Percentiles rank a stretch among this genome's conserved stretches.
Evolutionary conservation across 257 asterid species (phyloP).

Genomic region (Nicotiana knightiana): DNA sequence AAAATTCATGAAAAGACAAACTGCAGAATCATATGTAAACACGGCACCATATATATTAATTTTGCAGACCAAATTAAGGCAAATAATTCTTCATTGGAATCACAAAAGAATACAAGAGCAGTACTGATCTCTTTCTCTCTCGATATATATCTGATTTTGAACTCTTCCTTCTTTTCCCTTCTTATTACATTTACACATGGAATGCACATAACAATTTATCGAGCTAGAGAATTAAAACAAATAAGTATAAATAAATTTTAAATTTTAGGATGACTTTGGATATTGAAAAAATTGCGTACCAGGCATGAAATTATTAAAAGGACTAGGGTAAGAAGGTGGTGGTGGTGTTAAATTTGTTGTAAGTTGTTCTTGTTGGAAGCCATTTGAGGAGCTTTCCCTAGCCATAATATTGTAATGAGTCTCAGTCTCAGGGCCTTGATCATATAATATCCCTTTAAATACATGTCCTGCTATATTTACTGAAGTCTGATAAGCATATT

Average conservation of each 20-base stretch:
- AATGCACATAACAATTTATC: not conserved
- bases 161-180: not conserved
- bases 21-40: not conserved
- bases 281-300: slow-evolving; percentile 30
- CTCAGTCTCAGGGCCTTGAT: slow-evolving; percentile 39
- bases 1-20: slow-evolving; percentile 16
- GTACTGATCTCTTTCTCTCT: not conserved
- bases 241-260: not conserved
- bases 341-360: slow-evolving; percentile 5
- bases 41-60: not conserved
- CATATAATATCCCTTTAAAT: slow-evolving; percentile 60
- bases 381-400: slow-evolving; percentile 37
- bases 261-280: slow-evolving; percentile 26
- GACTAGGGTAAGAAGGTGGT: slow-evolving; percentile 10
- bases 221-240: not conserved
- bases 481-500: slow-evolving; percentile 61
- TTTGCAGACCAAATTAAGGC: slow-evolving; percentile 20
- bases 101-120: slow-evolving; percentile 15
- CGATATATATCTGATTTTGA: not conserved
- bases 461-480: slow-evolving; percentile 55
- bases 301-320: slow-evolving; percentile 15
- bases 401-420: slow-evolving; percentile 15
- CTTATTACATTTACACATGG: not conserved
- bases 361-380: not conserved
- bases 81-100: slow-evolving; percentile 31